These are phyloP conservation scores for Paramecium sonneborni DNA, from an alignment of 73 alveolate genomes.

Conservation along the genomic window DNA sequence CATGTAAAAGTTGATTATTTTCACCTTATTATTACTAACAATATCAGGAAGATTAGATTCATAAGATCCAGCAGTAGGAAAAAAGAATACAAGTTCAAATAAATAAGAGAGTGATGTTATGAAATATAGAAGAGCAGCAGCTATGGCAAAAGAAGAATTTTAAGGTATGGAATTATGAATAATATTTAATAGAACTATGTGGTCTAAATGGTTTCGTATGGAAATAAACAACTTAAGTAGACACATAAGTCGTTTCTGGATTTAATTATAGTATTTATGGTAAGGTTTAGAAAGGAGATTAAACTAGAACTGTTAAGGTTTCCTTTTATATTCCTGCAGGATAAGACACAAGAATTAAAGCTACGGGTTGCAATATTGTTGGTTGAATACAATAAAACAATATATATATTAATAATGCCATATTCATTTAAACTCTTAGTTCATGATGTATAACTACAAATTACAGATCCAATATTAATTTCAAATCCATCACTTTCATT, in stretches of 20 bases:
- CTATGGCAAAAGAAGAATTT: not conserved
- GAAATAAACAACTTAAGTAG: not conserved
- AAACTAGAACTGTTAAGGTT: not conserved
- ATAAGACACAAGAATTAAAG: not conserved
- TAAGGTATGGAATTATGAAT: not conserved
- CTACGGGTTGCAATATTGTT: not conserved
- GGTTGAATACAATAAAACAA: not conserved
- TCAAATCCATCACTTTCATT: not conserved
- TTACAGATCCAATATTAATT: not conserved
- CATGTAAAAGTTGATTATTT: not conserved
- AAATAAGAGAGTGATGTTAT: slow-evolving; percentile 16
- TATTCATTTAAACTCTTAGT: not conserved
- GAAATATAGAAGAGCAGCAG: slow-evolving; percentile 38
- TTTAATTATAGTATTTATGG: not conserved
- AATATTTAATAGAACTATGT: not conserved
- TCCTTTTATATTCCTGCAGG: not conserved
- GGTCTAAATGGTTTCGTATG: not conserved
- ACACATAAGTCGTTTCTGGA: slow-evolving; percentile 43
- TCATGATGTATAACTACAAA: not conserved
- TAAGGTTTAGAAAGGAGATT: not conserved
- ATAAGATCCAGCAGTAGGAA: slow-evolving; percentile 4
- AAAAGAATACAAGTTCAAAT: not conserved
- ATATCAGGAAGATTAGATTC: not conserved
- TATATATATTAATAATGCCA: not conserved
- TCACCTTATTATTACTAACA: not conserved